Base-by-base conservation (phyloP, 495 filamentous ascomycete genomes). In the Hypoxylon intermedium region DNA sequence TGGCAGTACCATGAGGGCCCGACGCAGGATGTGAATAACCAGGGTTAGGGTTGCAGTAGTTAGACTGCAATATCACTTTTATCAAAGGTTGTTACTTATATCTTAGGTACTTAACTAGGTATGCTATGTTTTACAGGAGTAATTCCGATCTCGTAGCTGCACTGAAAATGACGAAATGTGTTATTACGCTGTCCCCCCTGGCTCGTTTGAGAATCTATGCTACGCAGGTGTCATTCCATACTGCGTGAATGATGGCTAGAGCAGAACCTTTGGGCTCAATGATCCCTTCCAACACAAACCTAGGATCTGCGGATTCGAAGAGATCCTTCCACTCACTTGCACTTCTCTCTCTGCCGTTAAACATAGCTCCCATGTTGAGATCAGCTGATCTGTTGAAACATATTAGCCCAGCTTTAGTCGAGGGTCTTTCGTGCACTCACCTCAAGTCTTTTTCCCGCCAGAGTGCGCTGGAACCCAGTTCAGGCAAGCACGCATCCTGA, bases 241-340 rank as follows among this genome's bases (percentile, higher is more conserved):
- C 18, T 42, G 23, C 1, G 3, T 42, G 18, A n/a, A 2, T 61
- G 55, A 1, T 34, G 43, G 30, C 72, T 56, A 11, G 64, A 55
- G 23, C 61, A 53, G 38, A 63, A 52, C 2, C 60, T 60, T 11
- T 66, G 61, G 9, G 63, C 44, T 45, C 66, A 68, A 26, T 67
- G 67, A 20, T 65, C 15, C 2, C 33, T 24, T 18, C 28, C 19
- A 37, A 33, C 40, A 31, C 40, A 41, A 5, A 45, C 24, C 21
- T 16, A 2, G 6, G 2, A 19, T 42, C 38, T 9, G 38, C 38
- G 7, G 21, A 16, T 7, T 5, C 3, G 38, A 42, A 21, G 1
- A 42, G 38, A 9, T 3, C 19, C 11, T 9, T 23, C 38, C 38
- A 42, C 7, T 42, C 38, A 11, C 3, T 42, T 3, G 7, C 6